phyloP scores from a whole-genome alignment of 805 yeast genomes.

The Maudiozyma barnettii region DNA sequence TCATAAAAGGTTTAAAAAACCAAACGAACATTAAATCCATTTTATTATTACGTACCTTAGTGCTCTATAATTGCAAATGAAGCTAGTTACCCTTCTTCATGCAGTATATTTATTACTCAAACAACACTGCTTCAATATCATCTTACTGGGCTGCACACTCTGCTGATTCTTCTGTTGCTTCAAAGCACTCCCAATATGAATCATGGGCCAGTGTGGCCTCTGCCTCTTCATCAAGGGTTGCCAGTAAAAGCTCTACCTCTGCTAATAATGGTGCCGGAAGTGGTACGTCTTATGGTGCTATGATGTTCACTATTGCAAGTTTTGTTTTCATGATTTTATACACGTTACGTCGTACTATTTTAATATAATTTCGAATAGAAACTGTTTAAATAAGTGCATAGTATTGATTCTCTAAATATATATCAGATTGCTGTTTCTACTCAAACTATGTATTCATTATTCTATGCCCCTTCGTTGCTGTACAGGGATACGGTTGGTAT shows the following conservation, averaged over 20 bases:
- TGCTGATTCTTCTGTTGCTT: not conserved
- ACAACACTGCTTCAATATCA: conserved; percentile 3
- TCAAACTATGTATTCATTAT: too few species aligned
- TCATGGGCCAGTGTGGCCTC: conserved; percentile 1
- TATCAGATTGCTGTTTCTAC: too few species aligned
- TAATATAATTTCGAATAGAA: too few species aligned
- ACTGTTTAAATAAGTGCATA: too few species aligned
- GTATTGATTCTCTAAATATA: too few species aligned
- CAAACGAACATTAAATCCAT: not conserved
- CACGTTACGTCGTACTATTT: too few species aligned
- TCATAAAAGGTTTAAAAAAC: too few species aligned
- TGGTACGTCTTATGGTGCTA: too few species aligned
- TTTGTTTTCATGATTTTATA: too few species aligned
- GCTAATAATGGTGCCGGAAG: not conserved
- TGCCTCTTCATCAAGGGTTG: not conserved
- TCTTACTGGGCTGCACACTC: conserved; percentile 5
- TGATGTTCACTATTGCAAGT: too few species aligned
- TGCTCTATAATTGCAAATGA: not conserved
- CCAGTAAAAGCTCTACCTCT: not conserved
- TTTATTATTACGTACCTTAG: not conserved
- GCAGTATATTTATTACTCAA: not conserved
- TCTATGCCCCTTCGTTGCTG: too few species aligned
- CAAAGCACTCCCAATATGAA: conserved; percentile 2
- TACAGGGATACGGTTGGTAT: too few species aligned
- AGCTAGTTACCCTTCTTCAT: not conserved